Evolutionary conservation across 2,329 filamentous ascomycete species (phyloP), one percentile per base, ranked within the genome.

Genomic region (Cladosporium halotolerans): DNA sequence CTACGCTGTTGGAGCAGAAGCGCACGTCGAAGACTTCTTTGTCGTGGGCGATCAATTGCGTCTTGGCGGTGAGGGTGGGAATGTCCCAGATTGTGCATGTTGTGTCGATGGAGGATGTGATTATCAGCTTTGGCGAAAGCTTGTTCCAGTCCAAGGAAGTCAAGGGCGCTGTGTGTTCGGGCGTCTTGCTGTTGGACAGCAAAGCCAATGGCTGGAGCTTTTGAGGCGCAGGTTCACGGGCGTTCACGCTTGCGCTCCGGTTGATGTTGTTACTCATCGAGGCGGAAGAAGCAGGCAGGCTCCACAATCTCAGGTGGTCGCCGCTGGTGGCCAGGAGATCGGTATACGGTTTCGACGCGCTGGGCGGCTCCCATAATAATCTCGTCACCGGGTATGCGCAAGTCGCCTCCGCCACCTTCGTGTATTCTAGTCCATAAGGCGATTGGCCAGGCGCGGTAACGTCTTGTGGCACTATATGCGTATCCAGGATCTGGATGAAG

Each of bases 61-160:
- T 99, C 74, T 99, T 99, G 49, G 93, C 93, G 0, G 93, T 99
- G 58, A 99, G 77, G 1, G 93, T 96, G 3, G 93, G 93, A 53
- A 99, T 99, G 69, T 99, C 93, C 93, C 93, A 99, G 60, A 99
- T 99, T 4, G 93, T 99, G 73, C 93, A 99, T 5, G 93, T 99
- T 1, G 93, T 99, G 68, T 99, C 93, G 66, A 99, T 99, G 69
- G 91, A 97, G 3, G 91, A 96, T 1, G 93, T 99, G 65, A 99
- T 99, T 67, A 99, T 99, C 51, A 99, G 77, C 69, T 92, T 96
- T 0, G 93, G 93, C 19, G 90, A 96, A 49, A 99, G 86, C 1
- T 89, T 95, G 66, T 99, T 99, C 93, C 93, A 99, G 69, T 99
- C 93, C 44, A 99, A 78, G 13, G 91, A 96, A 1, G 93, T 99